Evolutionary conservation across 2,329 filamentous ascomycete genomes (phyloP).

Genomic region (Exophiala xenobiotica): DNA sequence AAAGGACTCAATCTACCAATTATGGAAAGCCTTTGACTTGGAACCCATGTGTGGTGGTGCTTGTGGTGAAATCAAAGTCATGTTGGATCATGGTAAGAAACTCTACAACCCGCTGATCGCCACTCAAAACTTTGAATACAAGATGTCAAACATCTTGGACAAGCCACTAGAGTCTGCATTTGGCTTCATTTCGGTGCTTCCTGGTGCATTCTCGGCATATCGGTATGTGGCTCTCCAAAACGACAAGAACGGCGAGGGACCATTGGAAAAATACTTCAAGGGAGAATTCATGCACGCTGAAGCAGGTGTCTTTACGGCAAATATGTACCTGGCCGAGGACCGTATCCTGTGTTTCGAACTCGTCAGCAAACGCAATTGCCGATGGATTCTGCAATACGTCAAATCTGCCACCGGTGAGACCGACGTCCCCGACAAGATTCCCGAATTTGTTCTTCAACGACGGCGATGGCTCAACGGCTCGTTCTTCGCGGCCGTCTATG

Average conservation of each 20-base stretch:
- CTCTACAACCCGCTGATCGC: slow-evolving; percentile 91
- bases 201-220: slow-evolving; percentile 97
- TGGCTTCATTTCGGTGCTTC: slow-evolving; percentile 94
- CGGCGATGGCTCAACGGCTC: slow-evolving; percentile 98
- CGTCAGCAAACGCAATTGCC: slow-evolving; percentile 93
- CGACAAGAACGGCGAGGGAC: slow-evolving; percentile 90
- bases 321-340: slow-evolving; percentile 59
- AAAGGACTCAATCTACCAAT: slow-evolving; percentile 90
- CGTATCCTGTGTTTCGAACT: slow-evolving; percentile 66
- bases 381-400: slow-evolving; percentile 97
- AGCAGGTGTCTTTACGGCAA: slow-evolving; percentile 95
- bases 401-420: slow-evolving; percentile 97
- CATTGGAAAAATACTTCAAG: slow-evolving; percentile 93
- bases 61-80: slow-evolving; percentile 98
- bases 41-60: slow-evolving; percentile 97
- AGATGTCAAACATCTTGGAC: slow-evolving; percentile 99
- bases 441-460: slow-evolving; percentile 93
- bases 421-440: slow-evolving; percentile 90
- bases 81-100: slow-evolving; percentile 83
- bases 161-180: slow-evolving; percentile 97
- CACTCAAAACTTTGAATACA: slow-evolving; percentile 99
- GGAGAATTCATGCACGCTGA: slow-evolving; percentile 95
- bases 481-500: slow-evolving; percentile 97
- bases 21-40: slow-evolving; percentile 98
- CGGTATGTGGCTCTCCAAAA: slow-evolving; percentile 93